phyloP scores from a whole-genome alignment of 306 rosid species.

The Rosa chinensis region DNA sequence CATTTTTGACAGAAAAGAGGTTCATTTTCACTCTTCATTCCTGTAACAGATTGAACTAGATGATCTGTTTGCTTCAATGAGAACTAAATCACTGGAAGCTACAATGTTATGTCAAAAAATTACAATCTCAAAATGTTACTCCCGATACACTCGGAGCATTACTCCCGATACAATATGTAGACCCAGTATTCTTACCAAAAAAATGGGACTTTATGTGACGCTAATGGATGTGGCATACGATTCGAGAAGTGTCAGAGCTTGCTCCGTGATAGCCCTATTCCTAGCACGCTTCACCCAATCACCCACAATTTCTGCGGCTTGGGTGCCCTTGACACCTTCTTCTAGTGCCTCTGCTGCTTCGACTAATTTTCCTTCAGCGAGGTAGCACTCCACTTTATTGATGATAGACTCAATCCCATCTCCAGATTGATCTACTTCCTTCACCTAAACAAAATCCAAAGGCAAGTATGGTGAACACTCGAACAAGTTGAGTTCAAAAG shows the following conservation, averaged over 20 bases:
- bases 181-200: slow-evolving; percentile 20
- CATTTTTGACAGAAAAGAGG: neutral
- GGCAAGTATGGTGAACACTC: slow-evolving; percentile 18
- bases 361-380: slow-evolving; percentile 81
- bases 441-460: slow-evolving; percentile 51
- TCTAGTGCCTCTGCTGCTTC: slow-evolving; percentile 90
- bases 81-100: neutral
- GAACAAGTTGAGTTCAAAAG: slow-evolving; percentile 13
- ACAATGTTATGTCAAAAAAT: slow-evolving; percentile 25
- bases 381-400: slow-evolving; percentile 66
- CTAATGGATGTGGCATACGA: slow-evolving; percentile 81
- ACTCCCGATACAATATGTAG: neutral
- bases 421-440: slow-evolving; percentile 71
- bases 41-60: neutral
- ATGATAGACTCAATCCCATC: slow-evolving; percentile 87
- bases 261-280: slow-evolving; percentile 95
- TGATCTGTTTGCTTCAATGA: neutral
- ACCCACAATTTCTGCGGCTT: slow-evolving; percentile 66
- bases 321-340: slow-evolving; percentile 76
- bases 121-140: slow-evolving; percentile 9
- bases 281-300: slow-evolving; percentile 78
- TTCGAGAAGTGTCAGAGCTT: slow-evolving; percentile 77
- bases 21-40: neutral
- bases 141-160: neutral
- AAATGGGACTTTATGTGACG: slow-evolving; percentile 40